Conservation (phyloP, 2,329 filamentous ascomycete genomes). For the Cercospora sp. region DNA sequence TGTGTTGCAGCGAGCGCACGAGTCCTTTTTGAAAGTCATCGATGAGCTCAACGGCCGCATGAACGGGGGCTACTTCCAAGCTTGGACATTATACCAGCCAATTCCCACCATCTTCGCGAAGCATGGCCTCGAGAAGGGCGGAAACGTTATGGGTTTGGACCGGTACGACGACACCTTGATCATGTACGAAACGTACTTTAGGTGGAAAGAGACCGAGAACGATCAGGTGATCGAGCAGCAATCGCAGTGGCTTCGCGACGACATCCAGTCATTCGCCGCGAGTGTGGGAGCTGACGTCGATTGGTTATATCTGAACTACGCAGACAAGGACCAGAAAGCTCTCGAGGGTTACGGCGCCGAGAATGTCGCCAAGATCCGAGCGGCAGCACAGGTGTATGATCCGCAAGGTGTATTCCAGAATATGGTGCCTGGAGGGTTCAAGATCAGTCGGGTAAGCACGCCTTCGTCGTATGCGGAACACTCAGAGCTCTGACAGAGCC, state of each 20-base stretch:
- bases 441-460: constrained; percentile 20
- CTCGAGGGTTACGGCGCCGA: constrained; percentile 22
- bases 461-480: not conserved
- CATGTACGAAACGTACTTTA: constrained; percentile 24
- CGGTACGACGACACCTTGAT: constrained; percentile 36
- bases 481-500: constrained; percentile 5
- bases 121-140: constrained; percentile 33
- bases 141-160: constrained; percentile 41
- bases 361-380: constrained; percentile 23
- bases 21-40: constrained; percentile 14
- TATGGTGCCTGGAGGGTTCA: constrained; percentile 26
- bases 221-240: constrained; percentile 21
- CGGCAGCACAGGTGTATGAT: constrained; percentile 20
- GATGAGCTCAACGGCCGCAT: constrained; percentile 9
- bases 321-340: constrained; percentile 20
- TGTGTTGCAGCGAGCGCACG: constrained; percentile 20
- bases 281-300: constrained; percentile 16
- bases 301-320: constrained; percentile 26
- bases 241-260: constrained; percentile 20
- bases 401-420: constrained; percentile 21
- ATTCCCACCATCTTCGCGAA: constrained; percentile 37
- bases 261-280: constrained; percentile 14
- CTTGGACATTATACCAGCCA: constrained; percentile 21
- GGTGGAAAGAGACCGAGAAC: constrained; percentile 13
- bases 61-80: constrained; percentile 7